These are phyloP conservation scores for Lumnitzera racemosa DNA, from an alignment of 345 rosid genomes.

Conservation along the genomic window DNA sequence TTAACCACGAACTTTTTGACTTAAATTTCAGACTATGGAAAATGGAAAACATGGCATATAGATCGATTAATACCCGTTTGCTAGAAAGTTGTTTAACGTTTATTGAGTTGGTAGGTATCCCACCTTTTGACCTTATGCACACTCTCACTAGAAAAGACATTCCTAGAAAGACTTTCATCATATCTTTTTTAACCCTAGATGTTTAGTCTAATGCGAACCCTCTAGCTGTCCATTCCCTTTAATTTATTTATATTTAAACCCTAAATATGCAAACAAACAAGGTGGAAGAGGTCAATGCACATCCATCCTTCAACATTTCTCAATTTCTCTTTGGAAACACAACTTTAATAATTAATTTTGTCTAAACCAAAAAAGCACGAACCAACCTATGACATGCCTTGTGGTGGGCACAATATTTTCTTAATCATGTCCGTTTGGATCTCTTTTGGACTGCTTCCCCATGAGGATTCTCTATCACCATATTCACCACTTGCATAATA, in stretches of 20 bases:
- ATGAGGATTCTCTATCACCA: conserved; percentile 1
- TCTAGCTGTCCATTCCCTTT: not conserved
- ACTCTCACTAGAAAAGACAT: conserved; percentile 13
- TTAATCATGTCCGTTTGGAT: not conserved
- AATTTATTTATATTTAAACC: not conserved
- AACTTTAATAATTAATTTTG: not conserved
- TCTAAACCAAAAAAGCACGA: not conserved
- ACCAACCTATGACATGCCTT: not conserved
- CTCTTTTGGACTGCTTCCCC: conserved; percentile 6
- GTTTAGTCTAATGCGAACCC: not conserved
- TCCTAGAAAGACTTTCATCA: conserved; percentile 2
- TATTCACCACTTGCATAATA: too few species aligned
- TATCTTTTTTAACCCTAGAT: not conserved
- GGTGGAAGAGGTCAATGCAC: conserved; percentile 10
- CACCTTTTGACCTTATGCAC: conserved; percentile 10
- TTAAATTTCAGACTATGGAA: too few species aligned
- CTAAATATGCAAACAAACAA: conserved; percentile 1
- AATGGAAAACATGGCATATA: too few species aligned
- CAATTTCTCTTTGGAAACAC: not conserved
- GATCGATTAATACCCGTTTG: not conserved
- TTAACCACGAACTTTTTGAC: too few species aligned
- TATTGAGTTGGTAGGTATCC: conserved; percentile 7
- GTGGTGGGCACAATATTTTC: not conserved
- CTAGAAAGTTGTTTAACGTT: conserved; percentile 8
- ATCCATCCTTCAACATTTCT: conserved; percentile 4